Conservation (phyloP, 2,329 filamentous ascomycete genomes). For the Curvularia sp. region DNA sequence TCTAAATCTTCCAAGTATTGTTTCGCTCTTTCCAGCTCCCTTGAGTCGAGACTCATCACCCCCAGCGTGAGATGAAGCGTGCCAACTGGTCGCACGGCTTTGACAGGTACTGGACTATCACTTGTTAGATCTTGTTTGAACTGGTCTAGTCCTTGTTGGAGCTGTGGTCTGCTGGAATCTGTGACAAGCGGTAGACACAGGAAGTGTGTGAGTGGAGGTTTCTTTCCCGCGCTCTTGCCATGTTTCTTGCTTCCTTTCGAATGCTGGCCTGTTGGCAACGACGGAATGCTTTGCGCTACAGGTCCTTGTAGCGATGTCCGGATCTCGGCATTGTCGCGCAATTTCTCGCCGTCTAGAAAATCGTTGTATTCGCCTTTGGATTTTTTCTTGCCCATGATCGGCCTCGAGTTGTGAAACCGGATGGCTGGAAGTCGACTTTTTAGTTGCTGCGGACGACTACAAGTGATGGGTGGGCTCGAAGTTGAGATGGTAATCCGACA, state of each 20-base stretch:
- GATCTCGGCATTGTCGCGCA: constrained; percentile 38
- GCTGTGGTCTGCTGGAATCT: constrained; percentile 65
- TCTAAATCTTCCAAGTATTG: constrained; percentile 54
- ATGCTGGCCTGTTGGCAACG: constrained; percentile 18
- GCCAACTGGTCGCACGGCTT: constrained; percentile 76
- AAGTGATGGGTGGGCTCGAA: neutral
- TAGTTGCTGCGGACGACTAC: neutral
- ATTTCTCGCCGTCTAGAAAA: constrained; percentile 46
- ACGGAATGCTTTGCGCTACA: constrained; percentile 20
- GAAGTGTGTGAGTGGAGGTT: constrained; percentile 72
- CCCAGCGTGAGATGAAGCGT: constrained; percentile 88
- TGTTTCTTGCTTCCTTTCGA: constrained; percentile 21
- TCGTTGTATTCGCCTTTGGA: constrained; percentile 43
- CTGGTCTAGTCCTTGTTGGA: constrained; percentile 66
- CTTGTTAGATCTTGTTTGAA: constrained; percentile 64
- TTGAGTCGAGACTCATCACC: constrained; percentile 75
- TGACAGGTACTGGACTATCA: constrained; percentile 61
- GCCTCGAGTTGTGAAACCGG: neutral
- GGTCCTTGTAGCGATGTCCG: constrained; percentile 33
- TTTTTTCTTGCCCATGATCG: constrained; percentile 43
- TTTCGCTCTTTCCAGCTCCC: constrained; percentile 58
- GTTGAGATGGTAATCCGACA: constrained; percentile 4
- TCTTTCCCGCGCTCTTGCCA: constrained; percentile 39
- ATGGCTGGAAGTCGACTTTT: neutral
- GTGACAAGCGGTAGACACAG: constrained; percentile 77